Base-by-base conservation (phyloP, 768 basidiomycete genomes). In the Solioccasus polychromus region DNA sequence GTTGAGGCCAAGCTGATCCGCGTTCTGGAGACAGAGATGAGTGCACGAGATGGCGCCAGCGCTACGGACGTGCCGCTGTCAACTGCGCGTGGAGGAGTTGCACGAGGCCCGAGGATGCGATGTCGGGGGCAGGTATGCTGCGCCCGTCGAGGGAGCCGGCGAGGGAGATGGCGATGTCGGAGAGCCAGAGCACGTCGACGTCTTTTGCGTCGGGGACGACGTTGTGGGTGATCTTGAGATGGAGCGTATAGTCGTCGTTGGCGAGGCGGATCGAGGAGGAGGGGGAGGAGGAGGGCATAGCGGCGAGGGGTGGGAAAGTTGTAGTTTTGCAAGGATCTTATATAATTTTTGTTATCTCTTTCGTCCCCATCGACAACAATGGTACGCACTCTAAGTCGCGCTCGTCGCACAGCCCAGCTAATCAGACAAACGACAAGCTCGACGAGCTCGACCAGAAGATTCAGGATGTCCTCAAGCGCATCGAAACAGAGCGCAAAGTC, bases 401-500 rank as follows among this genome's bases (percentile, higher is more conserved):
- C n/a, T n/a, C n/a, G n/a, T n/a, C n/a, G n/a, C n/a, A 22, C 35
- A 17, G 8, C 18, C 38, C 22, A 10, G 25, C 35, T 54, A 18
- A 55, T 42, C 49, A 42, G 5, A 18, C 4, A 35, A 14, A 15
- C 22, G n/a, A 19, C 40, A 48, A 68, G 66, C 53, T 68, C 39
- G 60, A 63, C 61, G 85, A 89, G 70, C 74, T 92, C 70, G 90
- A 92, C 80, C 83, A 84, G 79, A 94, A 93, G 80, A 92, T 94
- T 65, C 83, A 85, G 66, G 89, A 92, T 68, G 83, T 93, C 59
- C 81, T 85, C 72, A 85, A 81, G 69, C 87, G 88, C 67, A 93
- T 95, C 66, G 80, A 86, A 71, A 92, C 87, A 28, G 91, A 95
- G 72, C 87, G 86, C 69, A 93, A 91, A 78, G 84, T 94, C 64